Evolutionary conservation across 2,329 filamentous ascomycete genomes (phyloP), one percentile per base, ranked within the genome.

Genomic region (Chlorencoelia australis): DNA sequence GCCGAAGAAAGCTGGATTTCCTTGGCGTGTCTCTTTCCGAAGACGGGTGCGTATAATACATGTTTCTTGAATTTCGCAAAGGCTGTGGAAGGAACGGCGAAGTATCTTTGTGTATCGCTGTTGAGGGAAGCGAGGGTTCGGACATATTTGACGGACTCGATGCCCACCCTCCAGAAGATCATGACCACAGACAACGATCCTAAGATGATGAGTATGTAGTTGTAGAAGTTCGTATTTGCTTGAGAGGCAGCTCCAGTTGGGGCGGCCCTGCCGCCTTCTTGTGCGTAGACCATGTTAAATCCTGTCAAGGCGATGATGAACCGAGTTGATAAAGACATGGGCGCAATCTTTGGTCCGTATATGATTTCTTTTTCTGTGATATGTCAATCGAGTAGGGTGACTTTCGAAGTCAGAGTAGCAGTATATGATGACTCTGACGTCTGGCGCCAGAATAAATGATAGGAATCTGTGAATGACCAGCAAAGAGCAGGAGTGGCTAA

Each of bases 81-180:
- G 27, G 62, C 65, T 10, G 56, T 48, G 5, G 66, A 66, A 5
- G 81, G 70, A 16, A 66, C 63, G 30, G 78, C 71, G 55, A 88
- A 94, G 64, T 86, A 94, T 42, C 73, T 69, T 58, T 94, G 87
- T 1, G 69, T 79, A 46, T 84, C 80, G 62, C 85, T 86, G 62
- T 73, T 79, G 47, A 94, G 70, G 52, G 79, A 85, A 27, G 81
- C 71, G 29, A 94, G 67, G 17, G 73, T 79, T 45, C 87, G 75
- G 24, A 88, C 65, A 53, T 91, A 80, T 47, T 71, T 74, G 40
- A 73, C 65, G 39, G 82, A 61, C 37, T 71, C 67, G 33, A 75
- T 68, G 37, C 66, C 60, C 44, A 79, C 58, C 43, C 80, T 75
- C 73, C 84, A 89, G 44, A 78, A 49, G 45, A 83, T 67, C 49